Percentiles rank a stretch among this genome's conserved stretches.
phyloP scores from a whole-genome alignment of 768 basidiomycete genomes.

The Mycena vulgaris region DNA sequence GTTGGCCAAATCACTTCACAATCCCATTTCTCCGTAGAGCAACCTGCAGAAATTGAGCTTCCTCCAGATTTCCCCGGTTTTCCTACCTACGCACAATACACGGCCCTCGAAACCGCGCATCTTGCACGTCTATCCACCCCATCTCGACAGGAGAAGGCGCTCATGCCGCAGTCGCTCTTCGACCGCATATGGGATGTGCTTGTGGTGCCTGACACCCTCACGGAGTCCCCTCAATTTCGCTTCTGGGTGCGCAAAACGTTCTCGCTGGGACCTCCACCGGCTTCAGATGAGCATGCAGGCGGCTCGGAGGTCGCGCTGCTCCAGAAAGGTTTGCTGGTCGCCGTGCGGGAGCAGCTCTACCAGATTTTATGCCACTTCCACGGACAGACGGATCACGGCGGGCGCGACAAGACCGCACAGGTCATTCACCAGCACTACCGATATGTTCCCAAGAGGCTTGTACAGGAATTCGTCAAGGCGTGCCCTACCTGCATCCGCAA shows the following conservation, averaged over 20 bases:
- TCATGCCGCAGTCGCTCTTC: conserved; percentile 80
- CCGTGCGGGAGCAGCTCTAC: conserved; percentile 84
- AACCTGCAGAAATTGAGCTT: no score
- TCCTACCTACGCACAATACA: conserved; percentile 3
- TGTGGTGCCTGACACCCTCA: conserved; percentile 53
- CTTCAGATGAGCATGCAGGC: conserved; percentile 44
- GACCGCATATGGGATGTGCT: conserved; percentile 82
- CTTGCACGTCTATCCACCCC: background rate
- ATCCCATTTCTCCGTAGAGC: no score
- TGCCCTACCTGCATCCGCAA: conserved; percentile 77
- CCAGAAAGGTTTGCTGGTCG: conserved; percentile 82
- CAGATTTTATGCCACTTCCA: conserved; percentile 85
- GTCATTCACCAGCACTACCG: conserved; percentile 80
- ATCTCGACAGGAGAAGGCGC: conserved; percentile 70
- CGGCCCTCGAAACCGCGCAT: background rate
- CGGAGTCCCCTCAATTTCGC: background rate
- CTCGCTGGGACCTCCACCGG: background rate
- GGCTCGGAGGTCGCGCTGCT: conserved; percentile 64
- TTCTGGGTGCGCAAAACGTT: background rate
- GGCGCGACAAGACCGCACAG: conserved; percentile 83
- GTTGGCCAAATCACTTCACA: no score
- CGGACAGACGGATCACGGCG: conserved; percentile 75
- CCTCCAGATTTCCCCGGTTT: background rate
- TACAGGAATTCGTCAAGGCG: conserved; percentile 82
- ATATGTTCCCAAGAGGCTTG: conserved; percentile 89